A percentile compares a stretch with the other conserved stretches of the same genome.
These are phyloP conservation scores for Ophiognomonia clavigignenti-juglandacearum DNA, from an alignment of 2,329 filamentous ascomycete genomes.

Conservation along the genomic window DNA sequence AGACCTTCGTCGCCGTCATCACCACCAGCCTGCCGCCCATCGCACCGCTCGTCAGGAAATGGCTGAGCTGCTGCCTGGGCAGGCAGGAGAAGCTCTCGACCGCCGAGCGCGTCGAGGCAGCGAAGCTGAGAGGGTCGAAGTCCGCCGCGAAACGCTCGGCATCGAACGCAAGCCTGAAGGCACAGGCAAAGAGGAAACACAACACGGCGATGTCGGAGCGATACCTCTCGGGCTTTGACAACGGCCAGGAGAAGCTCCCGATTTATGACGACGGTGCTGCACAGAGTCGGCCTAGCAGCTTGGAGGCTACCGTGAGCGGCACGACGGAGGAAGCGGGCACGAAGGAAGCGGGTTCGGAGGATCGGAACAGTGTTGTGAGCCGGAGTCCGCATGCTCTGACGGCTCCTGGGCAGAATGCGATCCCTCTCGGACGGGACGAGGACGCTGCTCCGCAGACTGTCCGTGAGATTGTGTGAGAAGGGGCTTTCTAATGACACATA, in stretches of 20 bases:
- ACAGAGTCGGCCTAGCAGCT: too few species aligned
- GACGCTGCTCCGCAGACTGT: neutral
- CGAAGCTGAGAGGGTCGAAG: neutral
- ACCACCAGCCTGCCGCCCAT: slow-evolving; percentile 11
- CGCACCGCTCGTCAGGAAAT: slow-evolving; percentile 9
- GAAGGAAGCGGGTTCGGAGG: neutral
- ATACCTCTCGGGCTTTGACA: too few species aligned
- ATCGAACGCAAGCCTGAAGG: neutral
- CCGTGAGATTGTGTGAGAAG: neutral
- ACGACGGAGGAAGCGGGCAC: neutral
- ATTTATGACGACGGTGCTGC: too few species aligned
- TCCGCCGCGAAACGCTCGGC: neutral
- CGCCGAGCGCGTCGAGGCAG: neutral
- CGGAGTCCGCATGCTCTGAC: neutral
- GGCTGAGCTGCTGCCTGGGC: slow-evolving; percentile 4
- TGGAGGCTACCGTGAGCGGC: too few species aligned
- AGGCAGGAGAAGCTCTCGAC: neutral
- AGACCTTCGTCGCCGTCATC: slow-evolving; percentile 9
- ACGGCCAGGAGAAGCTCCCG: too few species aligned
- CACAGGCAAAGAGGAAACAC: neutral
- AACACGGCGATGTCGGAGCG: neutral
- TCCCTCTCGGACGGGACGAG: neutral
- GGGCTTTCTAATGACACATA: too few species aligned
- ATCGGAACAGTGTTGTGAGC: neutral
- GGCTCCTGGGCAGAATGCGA: neutral